phyloP scores from a whole-genome alignment of 2,329 filamentous ascomycete species.

The Aspergillus puulaauensis region DNA sequence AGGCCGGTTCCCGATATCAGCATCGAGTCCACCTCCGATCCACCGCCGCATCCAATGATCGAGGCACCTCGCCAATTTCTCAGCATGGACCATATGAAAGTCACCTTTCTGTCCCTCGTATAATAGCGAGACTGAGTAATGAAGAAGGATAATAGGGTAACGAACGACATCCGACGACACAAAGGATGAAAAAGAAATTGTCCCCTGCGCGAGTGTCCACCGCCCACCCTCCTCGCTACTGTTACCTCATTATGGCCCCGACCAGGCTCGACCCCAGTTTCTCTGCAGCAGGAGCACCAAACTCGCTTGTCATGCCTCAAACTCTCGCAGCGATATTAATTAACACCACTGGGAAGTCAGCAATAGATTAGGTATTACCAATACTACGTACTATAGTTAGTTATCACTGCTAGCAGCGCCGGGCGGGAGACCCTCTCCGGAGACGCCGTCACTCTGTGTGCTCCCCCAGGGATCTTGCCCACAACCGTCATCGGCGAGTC shows the following conservation, averaged over 20 bases:
- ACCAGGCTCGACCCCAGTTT: neutral
- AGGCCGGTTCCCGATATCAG: neutral
- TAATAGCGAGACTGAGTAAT: neutral
- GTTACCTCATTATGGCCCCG: constrained; percentile 6
- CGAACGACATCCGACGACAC: neutral
- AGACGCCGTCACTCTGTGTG: constrained; percentile 17
- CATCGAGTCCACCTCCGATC: neutral
- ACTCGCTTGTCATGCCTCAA: constrained; percentile 10
- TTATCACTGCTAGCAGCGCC: neutral
- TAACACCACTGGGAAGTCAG: neutral
- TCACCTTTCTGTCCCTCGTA: neutral
- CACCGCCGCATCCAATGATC: neutral
- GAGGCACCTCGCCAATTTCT: neutral
- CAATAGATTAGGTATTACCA: neutral
- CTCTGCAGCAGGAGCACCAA: neutral
- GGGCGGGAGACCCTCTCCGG: constrained; percentile 7
- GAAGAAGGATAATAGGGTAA: neutral
- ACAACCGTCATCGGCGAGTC: constrained; percentile 25
- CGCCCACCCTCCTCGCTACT: constrained; percentile 9
- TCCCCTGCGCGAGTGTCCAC: neutral
- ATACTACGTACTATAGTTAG: neutral
- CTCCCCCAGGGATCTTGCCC: constrained; percentile 13
- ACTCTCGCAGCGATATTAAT: neutral
- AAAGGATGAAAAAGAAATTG: constrained; percentile 3
- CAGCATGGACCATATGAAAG: neutral